Percentiles rank a stretch among this genome's conserved stretches.
These are phyloP conservation scores for Hawksworthiomyces lignivorus DNA, from an alignment of 2,329 filamentous ascomycete species.

Conservation along the genomic window DNA sequence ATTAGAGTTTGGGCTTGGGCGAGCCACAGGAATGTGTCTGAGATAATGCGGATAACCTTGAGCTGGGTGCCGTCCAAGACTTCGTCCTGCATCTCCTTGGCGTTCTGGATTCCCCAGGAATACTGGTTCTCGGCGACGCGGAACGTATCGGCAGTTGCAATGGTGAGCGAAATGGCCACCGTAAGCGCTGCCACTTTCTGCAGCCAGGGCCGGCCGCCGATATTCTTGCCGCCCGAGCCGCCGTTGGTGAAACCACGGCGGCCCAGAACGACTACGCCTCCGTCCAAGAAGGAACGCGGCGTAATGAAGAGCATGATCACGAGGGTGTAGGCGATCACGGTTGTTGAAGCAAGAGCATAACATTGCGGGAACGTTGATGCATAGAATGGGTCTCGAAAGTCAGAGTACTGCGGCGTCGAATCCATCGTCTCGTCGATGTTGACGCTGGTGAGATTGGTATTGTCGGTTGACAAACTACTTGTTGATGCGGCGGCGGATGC, in stretches of 20 bases:
- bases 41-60: slow-evolving; percentile 84
- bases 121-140: slow-evolving; percentile 78
- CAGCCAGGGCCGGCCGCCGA: slow-evolving; percentile 87
- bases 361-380: slow-evolving; percentile 87
- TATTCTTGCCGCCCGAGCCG: slow-evolving; percentile 69
- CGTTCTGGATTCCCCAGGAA: slow-evolving; percentile 69
- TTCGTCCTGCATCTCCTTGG: slow-evolving; percentile 62
- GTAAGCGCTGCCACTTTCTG: slow-evolving; percentile 74
- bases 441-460: slow-evolving; percentile 17
- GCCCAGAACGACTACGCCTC: slow-evolving; percentile 73
- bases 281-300: slow-evolving; percentile 86
- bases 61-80: slow-evolving; percentile 82
- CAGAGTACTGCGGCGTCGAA: slow-evolving; percentile 41
- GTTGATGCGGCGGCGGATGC: slow-evolving; percentile 26
- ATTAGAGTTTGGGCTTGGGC: slow-evolving; percentile 96
- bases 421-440: slow-evolving; percentile 20
- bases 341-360: slow-evolving; percentile 87
- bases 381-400: slow-evolving; percentile 82
- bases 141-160: slow-evolving; percentile 89
- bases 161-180: slow-evolving; percentile 78
- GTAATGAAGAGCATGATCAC: slow-evolving; percentile 92
- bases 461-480: slow-evolving; percentile 24
- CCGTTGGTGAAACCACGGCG: slow-evolving; percentile 79
- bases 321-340: slow-evolving; percentile 83
- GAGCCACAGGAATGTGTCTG: slow-evolving; percentile 93